These are phyloP conservation scores for Lachnellula arida DNA, from an alignment of 2,329 filamentous ascomycete species.

Conservation along the genomic window DNA sequence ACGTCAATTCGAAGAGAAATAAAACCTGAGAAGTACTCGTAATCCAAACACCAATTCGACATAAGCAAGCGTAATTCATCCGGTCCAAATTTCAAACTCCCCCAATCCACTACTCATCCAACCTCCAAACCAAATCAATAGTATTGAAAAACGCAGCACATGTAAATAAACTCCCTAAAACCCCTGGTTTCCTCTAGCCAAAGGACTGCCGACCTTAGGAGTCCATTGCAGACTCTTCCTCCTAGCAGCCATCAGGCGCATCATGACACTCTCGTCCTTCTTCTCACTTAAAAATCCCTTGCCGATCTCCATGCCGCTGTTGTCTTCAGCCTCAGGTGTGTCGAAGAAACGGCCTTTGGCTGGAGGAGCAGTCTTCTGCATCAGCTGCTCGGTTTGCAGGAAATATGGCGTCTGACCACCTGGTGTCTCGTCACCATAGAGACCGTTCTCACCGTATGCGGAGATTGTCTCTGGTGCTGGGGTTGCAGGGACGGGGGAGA, in stretches of 20 bases:
- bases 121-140: not conserved
- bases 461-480: conserved; percentile 29
- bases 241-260: conserved; percentile 60
- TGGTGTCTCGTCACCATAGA: conserved; percentile 29
- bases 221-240: conserved; percentile 76
- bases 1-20: not conserved
- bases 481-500: conserved; percentile 30
- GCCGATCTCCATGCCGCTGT: conserved; percentile 15
- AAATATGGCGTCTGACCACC: conserved; percentile 30
- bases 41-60: not conserved
- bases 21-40: not conserved
- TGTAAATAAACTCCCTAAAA: not conserved
- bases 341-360: conserved; percentile 22
- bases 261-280: conserved; percentile 45
- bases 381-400: conserved; percentile 26
- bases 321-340: conserved; percentile 12
- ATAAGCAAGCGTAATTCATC: not conserved
- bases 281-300: conserved; percentile 43
- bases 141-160: not conserved
- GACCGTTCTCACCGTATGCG: conserved; percentile 27
- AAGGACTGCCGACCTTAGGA: conserved; percentile 68
- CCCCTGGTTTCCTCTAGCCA: conserved; percentile 43
- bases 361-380: conserved; percentile 31
- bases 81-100: not conserved
- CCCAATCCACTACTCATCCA: not conserved